These are phyloP conservation scores for Pleurotus citrinopileatus DNA, from an alignment of 768 basidiomycete species.

Conservation along the genomic window DNA sequence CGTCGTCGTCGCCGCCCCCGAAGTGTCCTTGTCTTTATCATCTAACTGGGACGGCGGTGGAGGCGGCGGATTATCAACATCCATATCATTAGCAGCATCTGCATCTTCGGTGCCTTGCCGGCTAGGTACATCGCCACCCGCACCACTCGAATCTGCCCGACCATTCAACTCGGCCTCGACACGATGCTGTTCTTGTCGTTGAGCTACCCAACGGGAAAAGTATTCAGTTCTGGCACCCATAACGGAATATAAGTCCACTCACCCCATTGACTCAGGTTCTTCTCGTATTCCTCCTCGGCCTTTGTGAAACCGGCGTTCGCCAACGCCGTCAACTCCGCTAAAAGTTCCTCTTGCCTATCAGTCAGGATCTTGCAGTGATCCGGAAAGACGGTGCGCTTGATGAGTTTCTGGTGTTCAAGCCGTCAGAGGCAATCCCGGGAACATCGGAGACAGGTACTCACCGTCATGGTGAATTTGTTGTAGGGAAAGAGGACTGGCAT, in stretches of 20 bases:
- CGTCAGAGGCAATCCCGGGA: too few relatives aligned
- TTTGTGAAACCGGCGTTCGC: constrained; percentile 66
- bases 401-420: constrained; percentile 70
- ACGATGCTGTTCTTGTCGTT: constrained; percentile 54
- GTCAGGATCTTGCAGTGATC: constrained; percentile 69
- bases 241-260: constrained; percentile 17
- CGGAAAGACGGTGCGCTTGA: constrained; percentile 82
- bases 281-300: constrained; percentile 77
- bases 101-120: constrained; percentile 42
- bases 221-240: background rate
- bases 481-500: constrained; percentile 91
- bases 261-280: constrained; percentile 69
- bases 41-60: constrained; percentile 8
- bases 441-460: constrained; percentile 27
- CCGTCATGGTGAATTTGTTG: constrained; percentile 92
- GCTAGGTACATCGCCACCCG: constrained; percentile 24
- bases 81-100: constrained; percentile 23
- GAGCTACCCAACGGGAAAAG: constrained; percentile 27
- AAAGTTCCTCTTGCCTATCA: constrained; percentile 64
- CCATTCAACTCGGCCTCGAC: constrained; percentile 29
- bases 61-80: constrained; percentile 25
- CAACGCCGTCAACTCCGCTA: constrained; percentile 57
- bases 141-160: constrained; percentile 25
- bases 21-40: constrained; percentile 13
- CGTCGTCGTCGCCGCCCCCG: constrained; percentile 19